A percentile compares a stretch with the other conserved stretches of the same genome.
These are phyloP conservation scores for Neurospora sp. DNA, from an alignment of 495 filamentous ascomycete genomes.

Conservation along the genomic window DNA sequence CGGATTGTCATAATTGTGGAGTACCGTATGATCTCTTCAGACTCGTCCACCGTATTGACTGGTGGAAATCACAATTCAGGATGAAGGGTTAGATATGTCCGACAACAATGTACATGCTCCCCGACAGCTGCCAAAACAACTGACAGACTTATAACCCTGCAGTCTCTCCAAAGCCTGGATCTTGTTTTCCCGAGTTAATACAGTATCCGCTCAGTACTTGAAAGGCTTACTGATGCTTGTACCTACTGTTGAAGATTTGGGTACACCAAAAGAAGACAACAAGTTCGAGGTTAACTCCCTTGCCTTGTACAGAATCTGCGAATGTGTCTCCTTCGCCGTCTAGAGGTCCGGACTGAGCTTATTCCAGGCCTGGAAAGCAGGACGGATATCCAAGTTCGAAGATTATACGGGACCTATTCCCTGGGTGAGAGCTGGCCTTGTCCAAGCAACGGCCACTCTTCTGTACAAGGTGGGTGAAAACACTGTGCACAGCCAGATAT, in stretches of 20 bases:
- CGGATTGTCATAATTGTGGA: background rate
- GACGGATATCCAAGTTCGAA: background rate
- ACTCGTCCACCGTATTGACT: background rate
- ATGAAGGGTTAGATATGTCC: background rate
- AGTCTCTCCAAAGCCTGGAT: background rate
- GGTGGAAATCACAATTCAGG: background rate
- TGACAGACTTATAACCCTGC: background rate
- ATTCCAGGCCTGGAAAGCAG: background rate
- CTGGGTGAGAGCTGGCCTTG: background rate
- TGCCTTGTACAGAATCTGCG: background rate
- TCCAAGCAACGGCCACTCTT: background rate
- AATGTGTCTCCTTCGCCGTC: background rate
- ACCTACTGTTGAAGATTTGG: background rate
- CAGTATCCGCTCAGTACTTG: background rate
- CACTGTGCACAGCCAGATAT: background rate
- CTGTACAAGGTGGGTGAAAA: background rate
- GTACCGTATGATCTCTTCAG: background rate
- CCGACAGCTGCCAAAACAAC: background rate
- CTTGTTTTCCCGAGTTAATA: background rate
- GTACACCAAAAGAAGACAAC: background rate
- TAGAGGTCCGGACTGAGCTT: background rate
- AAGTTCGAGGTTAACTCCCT: background rate
- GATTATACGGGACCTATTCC: background rate
- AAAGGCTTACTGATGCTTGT: background rate
- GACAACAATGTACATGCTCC: background rate